Evolutionary conservation across 345 rosid genomes (phyloP).

Genomic region (Firmiana major): DNA sequence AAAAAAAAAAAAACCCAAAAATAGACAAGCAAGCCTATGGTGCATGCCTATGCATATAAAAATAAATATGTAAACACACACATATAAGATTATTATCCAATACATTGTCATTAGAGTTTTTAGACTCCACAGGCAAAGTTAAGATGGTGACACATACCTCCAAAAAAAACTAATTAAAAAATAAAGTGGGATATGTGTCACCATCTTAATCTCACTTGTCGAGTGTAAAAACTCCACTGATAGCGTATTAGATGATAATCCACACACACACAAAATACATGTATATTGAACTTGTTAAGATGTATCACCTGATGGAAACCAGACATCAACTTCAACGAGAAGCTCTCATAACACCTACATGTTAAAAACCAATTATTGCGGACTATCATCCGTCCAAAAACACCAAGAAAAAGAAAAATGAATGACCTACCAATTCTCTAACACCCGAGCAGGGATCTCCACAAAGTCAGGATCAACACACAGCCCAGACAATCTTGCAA

Average conservation of each 20-base stretch:
- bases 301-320: conserved; percentile 83
- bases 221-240: too few relatives aligned
- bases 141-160: too few relatives aligned
- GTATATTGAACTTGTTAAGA: conserved; percentile 1
- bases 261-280: neutral
- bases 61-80: neutral
- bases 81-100: too few relatives aligned
- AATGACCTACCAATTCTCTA: conserved; percentile 69
- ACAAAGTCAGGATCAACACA: conserved; percentile 87
- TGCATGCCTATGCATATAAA: neutral
- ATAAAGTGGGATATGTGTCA: too few relatives aligned
- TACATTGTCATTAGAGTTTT: too few relatives aligned
- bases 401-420: conserved; percentile 10
- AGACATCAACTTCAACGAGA: conserved; percentile 81
- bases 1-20: neutral
- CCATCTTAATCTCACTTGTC: too few relatives aligned
- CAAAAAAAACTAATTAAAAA: too few relatives aligned
- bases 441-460: conserved; percentile 79
- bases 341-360: conserved; percentile 89
- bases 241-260: neutral
- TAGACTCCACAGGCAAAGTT: too few relatives aligned
- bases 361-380: conserved; percentile 20
- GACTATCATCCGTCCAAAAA: neutral
- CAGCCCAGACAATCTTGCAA: conserved; percentile 82
- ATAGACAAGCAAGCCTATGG: neutral